Percentiles rank a stretch among this genome's conserved stretches.
These are phyloP conservation scores for Phytophthora capsici DNA, from an alignment of 352 stramenopile species.

Conservation along the genomic window DNA sequence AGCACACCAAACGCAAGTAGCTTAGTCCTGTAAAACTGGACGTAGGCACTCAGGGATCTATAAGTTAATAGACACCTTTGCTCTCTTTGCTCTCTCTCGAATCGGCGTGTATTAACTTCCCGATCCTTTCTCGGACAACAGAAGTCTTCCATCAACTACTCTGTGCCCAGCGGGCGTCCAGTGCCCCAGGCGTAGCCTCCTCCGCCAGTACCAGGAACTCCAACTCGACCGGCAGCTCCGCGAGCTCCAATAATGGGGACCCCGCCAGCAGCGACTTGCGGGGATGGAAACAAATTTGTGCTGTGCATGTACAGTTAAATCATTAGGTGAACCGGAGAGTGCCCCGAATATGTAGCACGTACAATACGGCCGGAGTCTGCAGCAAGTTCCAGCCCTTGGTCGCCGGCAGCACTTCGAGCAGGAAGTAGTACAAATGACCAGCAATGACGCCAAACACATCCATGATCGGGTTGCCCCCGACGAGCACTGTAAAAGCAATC, in stretches of 20 bases:
- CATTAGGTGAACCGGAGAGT: background rate
- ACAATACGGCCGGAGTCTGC: constrained; percentile 86
- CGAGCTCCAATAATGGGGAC: constrained; percentile 75
- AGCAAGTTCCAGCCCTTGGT: constrained; percentile 88
- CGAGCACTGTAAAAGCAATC: constrained; percentile 89
- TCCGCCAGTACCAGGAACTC: constrained; percentile 44
- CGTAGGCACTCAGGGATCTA: too few species aligned
- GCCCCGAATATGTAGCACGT: constrained; percentile 27
- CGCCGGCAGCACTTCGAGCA: constrained; percentile 86
- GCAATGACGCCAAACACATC: constrained; percentile 87
- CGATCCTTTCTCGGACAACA: too few species aligned
- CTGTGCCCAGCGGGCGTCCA: constrained; percentile 57
- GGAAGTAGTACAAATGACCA: constrained; percentile 91
- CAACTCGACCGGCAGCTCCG: constrained; percentile 34
- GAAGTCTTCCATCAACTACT: constrained; percentile 11
- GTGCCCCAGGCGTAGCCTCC: constrained; percentile 77
- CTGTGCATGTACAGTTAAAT: constrained; percentile 29
- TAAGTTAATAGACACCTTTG: too few species aligned
- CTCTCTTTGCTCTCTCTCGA: too few species aligned
- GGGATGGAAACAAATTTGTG: constrained; percentile 73
- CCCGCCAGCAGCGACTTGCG: constrained; percentile 41
- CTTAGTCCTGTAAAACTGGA: too few species aligned
- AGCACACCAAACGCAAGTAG: too few species aligned
- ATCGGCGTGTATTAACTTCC: too few species aligned
- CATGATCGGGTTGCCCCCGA: constrained; percentile 87